These are phyloP conservation scores for Gossypium gossypioides DNA, from an alignment of 441 rosid genomes.

Conservation along the genomic window DNA sequence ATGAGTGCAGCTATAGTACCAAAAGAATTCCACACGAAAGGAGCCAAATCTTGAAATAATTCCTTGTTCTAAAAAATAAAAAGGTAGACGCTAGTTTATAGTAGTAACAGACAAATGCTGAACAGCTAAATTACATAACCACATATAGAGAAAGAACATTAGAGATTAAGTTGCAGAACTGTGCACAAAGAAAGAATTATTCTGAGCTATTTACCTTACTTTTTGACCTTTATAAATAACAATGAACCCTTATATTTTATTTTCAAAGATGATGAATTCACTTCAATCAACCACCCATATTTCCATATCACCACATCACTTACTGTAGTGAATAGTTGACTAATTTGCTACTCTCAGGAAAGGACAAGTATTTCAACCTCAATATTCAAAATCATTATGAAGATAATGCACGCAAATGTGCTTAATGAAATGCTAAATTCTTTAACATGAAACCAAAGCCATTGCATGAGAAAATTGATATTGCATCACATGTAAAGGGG, in stretches of 20 bases:
- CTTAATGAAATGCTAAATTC: not conserved
- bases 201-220: not conserved
- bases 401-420: not conserved
- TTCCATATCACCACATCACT: not conserved
- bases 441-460: not conserved
- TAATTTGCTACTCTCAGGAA: not conserved
- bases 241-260: not conserved
- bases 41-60: constrained; percentile 38
- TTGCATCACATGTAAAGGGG: not conserved
- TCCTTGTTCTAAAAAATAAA: constrained; percentile 27
- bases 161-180: not conserved
- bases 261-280: not conserved
- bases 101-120: not conserved
- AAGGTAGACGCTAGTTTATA: constrained; percentile 26
- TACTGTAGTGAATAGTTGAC: not conserved
- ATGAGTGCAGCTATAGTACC: constrained; percentile 37
- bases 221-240: constrained; percentile 1
- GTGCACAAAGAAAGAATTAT: not conserved
- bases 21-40: constrained; percentile 39
- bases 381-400: not conserved
- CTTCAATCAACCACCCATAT: not conserved
- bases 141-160: not conserved
- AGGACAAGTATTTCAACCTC: not conserved
- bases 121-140: constrained; percentile 14
- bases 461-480: not conserved